Conservation (phyloP, 164 flowering plant species). For the Annona cherimola region DNA sequence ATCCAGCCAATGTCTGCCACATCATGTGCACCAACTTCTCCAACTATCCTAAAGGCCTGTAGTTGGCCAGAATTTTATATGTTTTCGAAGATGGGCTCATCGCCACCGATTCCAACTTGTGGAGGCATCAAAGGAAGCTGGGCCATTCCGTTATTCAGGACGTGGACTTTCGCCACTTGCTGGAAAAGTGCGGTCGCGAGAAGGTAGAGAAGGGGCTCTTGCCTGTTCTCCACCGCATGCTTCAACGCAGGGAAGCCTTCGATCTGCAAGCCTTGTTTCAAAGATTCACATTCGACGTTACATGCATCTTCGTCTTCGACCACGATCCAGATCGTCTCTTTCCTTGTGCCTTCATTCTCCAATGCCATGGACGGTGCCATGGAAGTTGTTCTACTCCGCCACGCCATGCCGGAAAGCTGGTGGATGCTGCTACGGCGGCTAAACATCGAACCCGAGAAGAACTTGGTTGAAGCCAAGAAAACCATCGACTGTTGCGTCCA, state of each 20-base stretch:
- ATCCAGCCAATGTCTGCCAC: background rate
- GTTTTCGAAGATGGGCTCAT: background rate
- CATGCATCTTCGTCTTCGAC: conserved; percentile 4
- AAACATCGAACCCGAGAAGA: conserved; percentile 19
- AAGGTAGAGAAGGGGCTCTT: background rate
- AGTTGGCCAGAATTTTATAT: background rate
- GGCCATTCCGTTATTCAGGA: background rate
- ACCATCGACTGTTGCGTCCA: conserved; percentile 9
- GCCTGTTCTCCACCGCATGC: background rate
- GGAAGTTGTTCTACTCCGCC: conserved; percentile 15
- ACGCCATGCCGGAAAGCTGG: conserved; percentile 13
- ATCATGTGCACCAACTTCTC: background rate
- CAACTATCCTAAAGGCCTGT: background rate
- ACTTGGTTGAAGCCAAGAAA: conserved; percentile 3
- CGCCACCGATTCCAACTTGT: background rate
- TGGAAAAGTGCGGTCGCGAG: background rate
- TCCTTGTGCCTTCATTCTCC: conserved; percentile 13
- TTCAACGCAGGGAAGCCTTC: background rate
- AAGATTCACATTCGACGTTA: background rate
- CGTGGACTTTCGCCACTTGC: too few relatives aligned
- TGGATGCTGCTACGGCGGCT: conserved; percentile 23
- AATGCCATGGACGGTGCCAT: conserved; percentile 22
- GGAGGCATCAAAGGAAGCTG: background rate
- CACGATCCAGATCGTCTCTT: conserved; percentile 9
- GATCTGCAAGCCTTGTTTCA: background rate